Conservation (phyloP, 169 alveolate genomes). For the Cystoisospora suis region DNA sequence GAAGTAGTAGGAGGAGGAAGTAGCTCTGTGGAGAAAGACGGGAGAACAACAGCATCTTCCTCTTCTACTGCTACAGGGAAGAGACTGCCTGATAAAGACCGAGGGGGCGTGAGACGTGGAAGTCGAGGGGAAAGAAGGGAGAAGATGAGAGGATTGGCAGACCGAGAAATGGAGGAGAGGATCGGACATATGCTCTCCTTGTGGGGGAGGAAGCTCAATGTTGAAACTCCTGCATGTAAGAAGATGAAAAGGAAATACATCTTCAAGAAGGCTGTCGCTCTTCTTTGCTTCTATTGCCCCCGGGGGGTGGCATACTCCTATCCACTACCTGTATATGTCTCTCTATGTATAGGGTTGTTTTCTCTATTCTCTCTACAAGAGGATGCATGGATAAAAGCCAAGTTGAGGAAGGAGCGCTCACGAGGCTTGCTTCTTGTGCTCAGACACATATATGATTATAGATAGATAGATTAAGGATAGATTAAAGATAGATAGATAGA, state of each 20-base stretch:
- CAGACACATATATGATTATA: too few species aligned
- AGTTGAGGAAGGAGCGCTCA: too few species aligned
- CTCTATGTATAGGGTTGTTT: neutral
- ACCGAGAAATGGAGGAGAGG: neutral
- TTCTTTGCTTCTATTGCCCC: neutral
- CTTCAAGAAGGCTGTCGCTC: neutral
- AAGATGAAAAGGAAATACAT: neutral
- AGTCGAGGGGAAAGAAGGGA: neutral
- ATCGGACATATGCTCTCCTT: neutral
- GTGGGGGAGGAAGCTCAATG: neutral
- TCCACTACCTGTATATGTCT: neutral
- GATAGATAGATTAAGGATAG: too few species aligned
- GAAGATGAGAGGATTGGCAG: neutral
- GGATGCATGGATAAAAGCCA: too few species aligned
- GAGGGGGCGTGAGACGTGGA: neutral
- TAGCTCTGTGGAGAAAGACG: too few species aligned
- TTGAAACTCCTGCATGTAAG: slow-evolving; percentile 10
- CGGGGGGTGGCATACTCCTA: too few species aligned
- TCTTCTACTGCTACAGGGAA: too few species aligned
- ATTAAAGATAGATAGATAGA: too few species aligned
- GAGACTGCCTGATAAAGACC: neutral
- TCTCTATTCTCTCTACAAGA: too few species aligned
- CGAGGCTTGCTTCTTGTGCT: too few species aligned
- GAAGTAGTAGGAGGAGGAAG: too few species aligned
- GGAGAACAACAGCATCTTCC: too few species aligned